Conservation (phyloP, 768 basidiomycete genomes). For the Chalciporus pseudorubinellus region DNA sequence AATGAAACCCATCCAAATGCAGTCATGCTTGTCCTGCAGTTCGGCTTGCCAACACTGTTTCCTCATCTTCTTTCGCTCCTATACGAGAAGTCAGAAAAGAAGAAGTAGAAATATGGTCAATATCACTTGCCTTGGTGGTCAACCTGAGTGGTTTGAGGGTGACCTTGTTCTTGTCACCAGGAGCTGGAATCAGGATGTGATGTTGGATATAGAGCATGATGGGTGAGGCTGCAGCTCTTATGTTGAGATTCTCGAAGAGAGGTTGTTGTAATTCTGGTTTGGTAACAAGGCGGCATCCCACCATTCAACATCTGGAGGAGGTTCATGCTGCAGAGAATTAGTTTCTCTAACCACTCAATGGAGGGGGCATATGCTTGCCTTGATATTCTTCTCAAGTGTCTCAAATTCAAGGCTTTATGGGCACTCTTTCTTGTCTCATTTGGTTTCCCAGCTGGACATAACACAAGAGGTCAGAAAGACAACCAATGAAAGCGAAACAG, state of each 20-base stretch:
- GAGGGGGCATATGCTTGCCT: slow-evolving; percentile 45
- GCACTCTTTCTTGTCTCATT: slow-evolving; percentile 76
- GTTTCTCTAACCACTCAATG: background rate
- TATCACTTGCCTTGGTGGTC: slow-evolving; percentile 68
- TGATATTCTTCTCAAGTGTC: slow-evolving; percentile 84
- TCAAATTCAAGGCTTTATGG: slow-evolving; percentile 90
- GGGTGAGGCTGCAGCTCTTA: slow-evolving; percentile 65
- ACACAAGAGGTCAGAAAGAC: too few species aligned
- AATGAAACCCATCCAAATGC: too few species aligned
- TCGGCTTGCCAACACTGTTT: too few species aligned
- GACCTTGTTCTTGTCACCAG: slow-evolving; percentile 78
- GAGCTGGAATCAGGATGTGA: slow-evolving; percentile 93
- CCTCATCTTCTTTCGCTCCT: too few species aligned
- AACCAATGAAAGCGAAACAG: background rate
- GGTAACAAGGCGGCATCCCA: slow-evolving; percentile 92
- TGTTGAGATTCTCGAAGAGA: slow-evolving; percentile 59
- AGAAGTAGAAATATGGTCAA: background rate
- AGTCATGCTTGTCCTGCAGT: too few species aligned
- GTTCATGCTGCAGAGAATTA: slow-evolving; percentile 53
- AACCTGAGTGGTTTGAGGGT: slow-evolving; percentile 82
- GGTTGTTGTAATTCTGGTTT: slow-evolving; percentile 74
- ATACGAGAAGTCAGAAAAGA: slow-evolving; percentile 2
- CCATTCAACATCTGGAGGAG: slow-evolving; percentile 93
- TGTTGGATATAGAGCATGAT: slow-evolving; percentile 93
- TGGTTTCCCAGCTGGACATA: slow-evolving; percentile 69